Conservation (phyloP, 805 yeast species). For the Kodamaea leandrae region DNA sequence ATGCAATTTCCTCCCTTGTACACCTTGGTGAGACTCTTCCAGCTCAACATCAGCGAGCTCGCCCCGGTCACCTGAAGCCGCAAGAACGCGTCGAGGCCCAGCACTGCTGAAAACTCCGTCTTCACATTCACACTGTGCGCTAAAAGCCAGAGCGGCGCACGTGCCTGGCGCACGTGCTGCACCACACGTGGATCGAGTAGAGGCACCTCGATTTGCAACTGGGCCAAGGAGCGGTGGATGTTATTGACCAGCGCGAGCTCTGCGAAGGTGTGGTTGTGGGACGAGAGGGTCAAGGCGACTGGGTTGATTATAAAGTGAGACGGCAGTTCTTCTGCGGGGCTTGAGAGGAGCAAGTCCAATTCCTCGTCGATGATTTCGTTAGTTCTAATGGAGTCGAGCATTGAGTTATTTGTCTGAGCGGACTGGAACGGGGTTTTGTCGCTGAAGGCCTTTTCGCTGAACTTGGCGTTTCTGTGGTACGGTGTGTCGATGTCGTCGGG, state of each 20-base stretch:
- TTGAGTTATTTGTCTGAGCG: conserved; percentile 4
- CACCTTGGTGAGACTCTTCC: conserved; percentile 18
- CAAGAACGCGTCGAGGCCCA: conserved; percentile 6
- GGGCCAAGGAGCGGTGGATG: too few species aligned
- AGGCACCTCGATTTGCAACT: too few species aligned
- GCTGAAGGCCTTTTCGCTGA: too few species aligned
- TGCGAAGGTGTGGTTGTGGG: background rate
- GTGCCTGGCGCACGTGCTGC: conserved; percentile 2
- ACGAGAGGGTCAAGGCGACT: background rate
- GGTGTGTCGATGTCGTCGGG: conserved; percentile 28
- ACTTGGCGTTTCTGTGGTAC: conserved; percentile 21
- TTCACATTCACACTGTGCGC: conserved; percentile 5
- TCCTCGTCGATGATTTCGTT: conserved; percentile 31
- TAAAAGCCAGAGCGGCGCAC: conserved; percentile 6
- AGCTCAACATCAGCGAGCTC: conserved; percentile 4
- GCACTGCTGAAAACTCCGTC: conserved; percentile 4
- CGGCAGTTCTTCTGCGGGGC: conserved; percentile 9
- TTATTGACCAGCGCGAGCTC: too few species aligned
- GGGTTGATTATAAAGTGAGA: background rate
- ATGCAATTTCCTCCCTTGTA: conserved; percentile 20
- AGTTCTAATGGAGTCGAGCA: conserved; percentile 20
- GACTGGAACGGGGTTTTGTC: too few species aligned
- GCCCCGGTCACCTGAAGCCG: conserved; percentile 4
- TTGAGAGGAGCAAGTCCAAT: conserved; percentile 27
- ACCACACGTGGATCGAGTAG: background rate